These are phyloP conservation scores for Jacaranda copaia DNA, from an alignment of 257 asterid genomes.

Conservation along the genomic window DNA sequence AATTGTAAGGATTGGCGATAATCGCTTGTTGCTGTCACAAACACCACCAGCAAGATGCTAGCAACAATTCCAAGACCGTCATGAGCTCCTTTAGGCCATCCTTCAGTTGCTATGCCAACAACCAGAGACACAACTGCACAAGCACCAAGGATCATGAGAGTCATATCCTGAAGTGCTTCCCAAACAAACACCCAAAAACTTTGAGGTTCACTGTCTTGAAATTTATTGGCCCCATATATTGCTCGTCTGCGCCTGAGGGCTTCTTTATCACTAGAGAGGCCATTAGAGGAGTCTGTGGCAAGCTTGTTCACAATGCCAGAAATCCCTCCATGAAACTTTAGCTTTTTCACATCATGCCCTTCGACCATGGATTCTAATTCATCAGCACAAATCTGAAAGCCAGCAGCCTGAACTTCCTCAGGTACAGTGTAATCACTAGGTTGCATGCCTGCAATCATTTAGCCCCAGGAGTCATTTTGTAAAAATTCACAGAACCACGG, in stretches of 20 bases:
- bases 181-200: conserved; percentile 85
- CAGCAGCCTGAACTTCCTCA: conserved; percentile 67
- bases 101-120: conserved; percentile 88
- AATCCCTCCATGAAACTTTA: conserved; percentile 77
- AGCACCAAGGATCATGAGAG: conserved; percentile 88
- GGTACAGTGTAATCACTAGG: conserved; percentile 83
- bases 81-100: conserved; percentile 97
- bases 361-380: conserved; percentile 87
- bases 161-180: conserved; percentile 96
- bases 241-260: conserved; percentile 57
- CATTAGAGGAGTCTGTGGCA: conserved; percentile 55
- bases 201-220: conserved; percentile 57
- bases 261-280: conserved; percentile 56
- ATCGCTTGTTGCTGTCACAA: conserved; percentile 93
- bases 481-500: background rate
- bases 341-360: conserved; percentile 77
- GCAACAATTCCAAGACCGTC: conserved; percentile 95
- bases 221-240: conserved; percentile 72
- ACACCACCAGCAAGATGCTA: conserved; percentile 83
- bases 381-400: conserved; percentile 82
- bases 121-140: conserved; percentile 84
- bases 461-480: conserved; percentile 13
- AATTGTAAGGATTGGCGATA: conserved; percentile 89
- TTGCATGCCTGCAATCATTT: conserved; percentile 61
- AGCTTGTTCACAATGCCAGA: conserved; percentile 69